Evolutionary conservation across 1,139 yeast species (phyloP), one percentile per base, ranked within the genome.

Genomic region (Taphrina wiesneri): DNA sequence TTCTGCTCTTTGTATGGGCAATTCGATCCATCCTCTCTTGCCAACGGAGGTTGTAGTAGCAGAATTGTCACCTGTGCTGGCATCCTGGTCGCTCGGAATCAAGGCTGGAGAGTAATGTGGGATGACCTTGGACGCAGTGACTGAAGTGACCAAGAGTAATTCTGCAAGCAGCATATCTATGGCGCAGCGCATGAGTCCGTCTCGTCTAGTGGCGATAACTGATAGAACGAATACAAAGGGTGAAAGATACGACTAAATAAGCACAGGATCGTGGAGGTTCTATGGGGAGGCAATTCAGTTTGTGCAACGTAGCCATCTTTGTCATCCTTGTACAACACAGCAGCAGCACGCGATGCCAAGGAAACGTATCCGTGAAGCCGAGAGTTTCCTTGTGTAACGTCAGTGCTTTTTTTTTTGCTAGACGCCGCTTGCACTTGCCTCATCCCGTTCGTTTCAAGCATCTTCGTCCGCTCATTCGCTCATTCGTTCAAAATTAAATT

Each of bases 71-170:
- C 11, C 11, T 7, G 23, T 11, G 21, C 19, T 13, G 21, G 36
- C 9, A 9, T 11, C 54, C 11, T 15, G 19, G 28, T 17, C 45
- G 30, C n/a, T 25, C 26, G 41, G 28, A 1, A 32, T 3, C 11
- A 52, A 28, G 19, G 56, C 56, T 9, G 56, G 45, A 7, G 41
- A 25, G 45, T 52, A 52, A 13, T 30, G 41, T 1, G 41, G 56
- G 2, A 34, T 52, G 45, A 52, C 56, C 45, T 34, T 52, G 23
- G 56, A 30, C 13, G 56, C 41, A 28, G 56, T 26, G 45, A 52
- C 45, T 2, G 41, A 32, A 5, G 56, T 13, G 45, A 32, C 34
- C 53, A 49, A 23, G 28, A 45, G 49, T 21, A 45, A n/a, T n/a
- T 45, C 28, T 45, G 49, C 49, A 11, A 45, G 28, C 7, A 45